These are phyloP conservation scores for Marchantia paleacea DNA, from an alignment of 225 moss, liverwort and hornwort genomes.

Conservation along the genomic window DNA sequence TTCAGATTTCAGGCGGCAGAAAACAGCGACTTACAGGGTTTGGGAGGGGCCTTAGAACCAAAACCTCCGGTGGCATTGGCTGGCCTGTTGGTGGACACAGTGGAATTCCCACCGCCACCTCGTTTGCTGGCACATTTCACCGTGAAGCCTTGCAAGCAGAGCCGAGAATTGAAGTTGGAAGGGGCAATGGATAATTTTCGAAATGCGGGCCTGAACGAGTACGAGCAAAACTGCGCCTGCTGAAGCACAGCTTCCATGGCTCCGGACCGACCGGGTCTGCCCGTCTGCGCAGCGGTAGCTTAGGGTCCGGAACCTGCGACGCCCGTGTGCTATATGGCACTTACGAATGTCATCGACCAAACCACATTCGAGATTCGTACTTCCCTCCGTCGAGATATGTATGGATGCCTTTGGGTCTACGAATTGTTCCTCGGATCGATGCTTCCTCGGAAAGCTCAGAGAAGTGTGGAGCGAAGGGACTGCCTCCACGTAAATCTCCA, in stretches of 20 bases:
- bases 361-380: no score
- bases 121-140: conserved; percentile 33
- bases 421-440: no score
- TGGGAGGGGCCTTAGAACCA: conserved; percentile 58
- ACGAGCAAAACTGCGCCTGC: background rate
- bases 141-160: background rate
- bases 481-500: no score
- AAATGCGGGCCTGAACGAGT: background rate
- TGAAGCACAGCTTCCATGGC: conserved; percentile 18
- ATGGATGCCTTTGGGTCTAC: no score
- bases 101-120: conserved; percentile 17
- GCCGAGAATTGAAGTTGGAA: background rate
- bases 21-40: conserved; percentile 49
- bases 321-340: no score
- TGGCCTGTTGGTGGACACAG: conserved; percentile 21
- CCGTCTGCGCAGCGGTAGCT: no score
- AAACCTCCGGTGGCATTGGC: conserved; percentile 61
- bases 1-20: background rate
- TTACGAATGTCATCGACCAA: no score
- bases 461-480: no score
- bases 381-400: no score
- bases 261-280: background rate
- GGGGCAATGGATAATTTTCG: no score
- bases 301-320: no score
- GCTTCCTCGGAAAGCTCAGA: no score